Evolutionary conservation across 371 early-diverging fungal genomes (phyloP), one percentile per base, ranked within the genome.

Genomic region (Mortierella sp.): DNA sequence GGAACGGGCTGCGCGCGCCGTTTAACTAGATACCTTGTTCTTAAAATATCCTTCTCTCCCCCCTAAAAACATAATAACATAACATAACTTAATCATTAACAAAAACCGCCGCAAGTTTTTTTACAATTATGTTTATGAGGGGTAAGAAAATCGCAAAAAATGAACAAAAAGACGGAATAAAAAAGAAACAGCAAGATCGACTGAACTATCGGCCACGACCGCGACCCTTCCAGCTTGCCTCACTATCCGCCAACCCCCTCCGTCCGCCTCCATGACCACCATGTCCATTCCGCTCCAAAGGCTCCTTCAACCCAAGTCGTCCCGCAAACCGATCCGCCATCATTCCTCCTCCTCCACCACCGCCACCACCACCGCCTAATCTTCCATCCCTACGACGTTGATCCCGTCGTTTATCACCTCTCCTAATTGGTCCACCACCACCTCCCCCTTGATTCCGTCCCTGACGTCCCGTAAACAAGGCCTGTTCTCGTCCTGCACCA

Each of bases 191-290:
- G 14, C 58, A 58, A 58, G 4, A 4, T 5, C 58, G 16, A 4
- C 3, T 14, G 12, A 5, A 32, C 55, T 79, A 83, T 12, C 83
- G 79, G 1, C 80, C 80, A 32, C 83, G 79, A 6, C 83, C 83
- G 29, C 83, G 79, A 11, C 79, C 74, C 48, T 80, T 83, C 83
- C 83, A 83, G 77, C 75, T 83, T 32, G 72, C 72, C 46, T 79
- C 83, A 54, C 73, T 72, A 75, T 83, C 79, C n/a, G 78, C 74
- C 21, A 24, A 32, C 1, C 58, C 73, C 48, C 71, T 56, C 38
- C 79, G 75, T 11, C 75, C 49, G 16, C 73, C 41, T 54, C 27
- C 60, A n/a, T 79, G 74, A 44, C 75, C 74, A n/a, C 80, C 80
- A 74, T 77, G 84, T 29, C 84, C 78, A 65, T 83, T 79, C 12